Evolutionary conservation across 306 rosid genomes (phyloP).

Genomic region (Echinosophora koreensis): DNA sequence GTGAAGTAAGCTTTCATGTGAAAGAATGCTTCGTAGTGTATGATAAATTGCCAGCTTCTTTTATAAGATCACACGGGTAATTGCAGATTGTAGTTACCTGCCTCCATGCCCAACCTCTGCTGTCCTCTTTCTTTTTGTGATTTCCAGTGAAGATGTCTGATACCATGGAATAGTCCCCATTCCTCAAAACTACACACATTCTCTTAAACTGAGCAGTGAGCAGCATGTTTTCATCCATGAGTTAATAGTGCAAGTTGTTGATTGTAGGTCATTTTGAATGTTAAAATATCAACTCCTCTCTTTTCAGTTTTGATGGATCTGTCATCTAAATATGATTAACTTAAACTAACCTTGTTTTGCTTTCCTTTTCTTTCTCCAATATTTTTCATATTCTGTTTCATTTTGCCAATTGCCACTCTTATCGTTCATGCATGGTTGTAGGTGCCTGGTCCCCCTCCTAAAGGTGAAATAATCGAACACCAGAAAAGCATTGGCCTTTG

Average conservation of each 20-base stretch:
- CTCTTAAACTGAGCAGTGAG: background rate
- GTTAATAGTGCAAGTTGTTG: background rate
- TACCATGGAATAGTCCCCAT: slow-evolving; percentile 19
- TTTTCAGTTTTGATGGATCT: background rate
- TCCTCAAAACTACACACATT: background rate
- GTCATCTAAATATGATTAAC: slow-evolving; percentile 12
- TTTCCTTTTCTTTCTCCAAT: background rate
- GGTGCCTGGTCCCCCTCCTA: slow-evolving; percentile 82
- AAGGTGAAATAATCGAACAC: slow-evolving; percentile 66
- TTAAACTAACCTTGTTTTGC: slow-evolving; percentile 7
- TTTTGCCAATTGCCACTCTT: background rate
- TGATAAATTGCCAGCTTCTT: background rate
- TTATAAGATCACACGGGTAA: background rate
- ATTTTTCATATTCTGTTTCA: slow-evolving; percentile 18
- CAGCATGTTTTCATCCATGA: slow-evolving; percentile 18
- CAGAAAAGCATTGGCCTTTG: slow-evolving; percentile 74
- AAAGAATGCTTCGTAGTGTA: background rate
- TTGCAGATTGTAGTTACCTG: background rate
- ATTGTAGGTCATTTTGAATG: slow-evolving; percentile 28
- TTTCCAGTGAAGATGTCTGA: slow-evolving; percentile 1
- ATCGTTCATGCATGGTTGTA: slow-evolving; percentile 49
- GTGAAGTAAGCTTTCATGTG: background rate
- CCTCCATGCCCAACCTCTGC: background rate
- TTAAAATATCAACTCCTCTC: slow-evolving; percentile 14
- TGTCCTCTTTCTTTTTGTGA: background rate